phyloP scores from a whole-genome alignment of 2,329 filamentous ascomycete species.

The Alternaria conjuncta region DNA sequence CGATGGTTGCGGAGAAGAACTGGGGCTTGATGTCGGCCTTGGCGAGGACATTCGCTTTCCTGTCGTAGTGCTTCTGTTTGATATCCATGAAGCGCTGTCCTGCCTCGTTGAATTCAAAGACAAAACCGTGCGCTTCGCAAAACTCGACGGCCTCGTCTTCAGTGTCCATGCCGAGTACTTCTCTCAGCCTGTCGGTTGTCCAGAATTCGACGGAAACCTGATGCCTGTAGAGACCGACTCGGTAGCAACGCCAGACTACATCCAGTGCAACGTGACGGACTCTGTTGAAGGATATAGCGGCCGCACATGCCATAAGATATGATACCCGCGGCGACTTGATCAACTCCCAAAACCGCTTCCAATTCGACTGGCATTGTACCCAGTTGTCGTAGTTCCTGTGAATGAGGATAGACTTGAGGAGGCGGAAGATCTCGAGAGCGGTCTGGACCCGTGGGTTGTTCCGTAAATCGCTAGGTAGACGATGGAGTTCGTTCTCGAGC shows the following conservation, averaged over 20 bases:
- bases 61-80: slow-evolving; percentile 52
- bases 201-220: slow-evolving; percentile 55
- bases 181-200: slow-evolving; percentile 60
- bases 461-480: slow-evolving; percentile 59
- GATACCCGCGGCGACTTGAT: slow-evolving; percentile 62
- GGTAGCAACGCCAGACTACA: slow-evolving; percentile 61
- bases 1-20: slow-evolving; percentile 59
- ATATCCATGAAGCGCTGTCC: slow-evolving; percentile 61
- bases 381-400: slow-evolving; percentile 57
- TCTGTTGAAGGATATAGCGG: slow-evolving; percentile 67
- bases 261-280: slow-evolving; percentile 64
- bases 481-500: slow-evolving; percentile 64
- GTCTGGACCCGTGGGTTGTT: slow-evolving; percentile 61
- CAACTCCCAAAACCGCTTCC: slow-evolving; percentile 63
- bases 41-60: slow-evolving; percentile 25
- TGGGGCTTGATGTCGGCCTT: slow-evolving; percentile 51
- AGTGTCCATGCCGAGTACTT: slow-evolving; percentile 62
- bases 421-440: slow-evolving; percentile 63
- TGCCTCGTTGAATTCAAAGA: slow-evolving; percentile 55
- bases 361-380: slow-evolving; percentile 64
- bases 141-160: slow-evolving; percentile 61
- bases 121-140: slow-evolving; percentile 61
- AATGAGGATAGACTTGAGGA: slow-evolving; percentile 61
- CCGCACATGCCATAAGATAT: slow-evolving; percentile 69
- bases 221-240: slow-evolving; percentile 57